These are phyloP conservation scores for Hibiscus tridactylites DNA, from an alignment of 345 rosid species.

Conservation along the genomic window DNA sequence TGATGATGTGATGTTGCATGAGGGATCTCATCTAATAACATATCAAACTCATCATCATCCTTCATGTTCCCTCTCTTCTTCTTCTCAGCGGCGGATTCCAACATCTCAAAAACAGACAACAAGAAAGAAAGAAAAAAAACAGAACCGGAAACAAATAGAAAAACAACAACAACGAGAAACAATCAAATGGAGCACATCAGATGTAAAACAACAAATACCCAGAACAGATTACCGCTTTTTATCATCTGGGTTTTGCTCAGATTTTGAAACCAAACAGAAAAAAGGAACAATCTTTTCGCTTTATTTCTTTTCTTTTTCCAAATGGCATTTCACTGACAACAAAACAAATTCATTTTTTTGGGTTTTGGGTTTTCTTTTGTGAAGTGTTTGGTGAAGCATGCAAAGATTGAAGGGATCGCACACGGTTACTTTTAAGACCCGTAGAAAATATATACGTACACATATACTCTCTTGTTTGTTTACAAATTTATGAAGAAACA, in stretches of 20 bases:
- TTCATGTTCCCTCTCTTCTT: constrained; percentile 3
- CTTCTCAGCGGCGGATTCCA: constrained; percentile 1
- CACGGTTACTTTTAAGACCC: background rate
- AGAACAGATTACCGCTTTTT: constrained; percentile 12
- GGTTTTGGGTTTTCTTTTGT: constrained; percentile 15
- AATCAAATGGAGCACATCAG: constrained; percentile 14
- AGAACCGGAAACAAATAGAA: background rate
- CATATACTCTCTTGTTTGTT: too few species aligned
- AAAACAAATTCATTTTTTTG: constrained; percentile 1
- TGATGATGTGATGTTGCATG: constrained; percentile 17
- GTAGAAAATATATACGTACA: too few species aligned
- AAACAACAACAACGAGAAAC: background rate
- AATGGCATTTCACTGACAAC: constrained; percentile 6
- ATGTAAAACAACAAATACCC: constrained; percentile 11
- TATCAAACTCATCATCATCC: constrained; percentile 20
- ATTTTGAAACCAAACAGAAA: background rate
- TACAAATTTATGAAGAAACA: too few species aligned
- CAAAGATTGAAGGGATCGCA: constrained; percentile 20
- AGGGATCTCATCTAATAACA: constrained; percentile 27
- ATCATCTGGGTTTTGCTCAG: constrained; percentile 17
- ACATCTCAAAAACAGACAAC: background rate
- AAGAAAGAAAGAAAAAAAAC: background rate
- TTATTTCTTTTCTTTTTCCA: background rate
- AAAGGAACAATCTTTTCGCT: background rate
- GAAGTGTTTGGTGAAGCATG: constrained; percentile 24